phyloP scores from a whole-genome alignment of 805 yeast genomes.

The Wickerhamiella qilinensis region DNA sequence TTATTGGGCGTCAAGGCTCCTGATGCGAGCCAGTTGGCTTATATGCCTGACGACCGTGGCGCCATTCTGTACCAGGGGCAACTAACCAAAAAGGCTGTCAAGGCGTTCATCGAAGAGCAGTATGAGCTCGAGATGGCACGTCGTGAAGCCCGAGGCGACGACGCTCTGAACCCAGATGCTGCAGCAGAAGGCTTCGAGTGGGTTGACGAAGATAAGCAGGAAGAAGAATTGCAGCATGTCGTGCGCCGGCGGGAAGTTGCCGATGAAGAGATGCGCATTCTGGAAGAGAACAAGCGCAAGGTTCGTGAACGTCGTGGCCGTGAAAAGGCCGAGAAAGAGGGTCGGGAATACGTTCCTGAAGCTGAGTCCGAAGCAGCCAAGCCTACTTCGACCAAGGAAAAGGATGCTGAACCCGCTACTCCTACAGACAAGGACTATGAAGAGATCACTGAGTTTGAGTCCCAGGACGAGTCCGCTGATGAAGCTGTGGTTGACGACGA shows the following conservation, averaged over 20 bases:
- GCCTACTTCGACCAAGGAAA: no score
- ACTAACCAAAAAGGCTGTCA: slow-evolving; percentile 14
- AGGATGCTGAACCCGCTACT: no score
- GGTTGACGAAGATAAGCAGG: slow-evolving; percentile 14
- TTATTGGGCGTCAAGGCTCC: slow-evolving; percentile 12
- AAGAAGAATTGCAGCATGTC: slow-evolving; percentile 12
- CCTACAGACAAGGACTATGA: no score
- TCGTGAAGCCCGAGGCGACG: slow-evolving; percentile 6
- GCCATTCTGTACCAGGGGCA: slow-evolving; percentile 18
- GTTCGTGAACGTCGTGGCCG: background rate
- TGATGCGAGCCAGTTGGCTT: slow-evolving; percentile 15
- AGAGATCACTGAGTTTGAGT: background rate
- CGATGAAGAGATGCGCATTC: slow-evolving; percentile 3
- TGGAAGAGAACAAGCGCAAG: slow-evolving; percentile 1
- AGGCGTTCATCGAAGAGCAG: slow-evolving; percentile 16
- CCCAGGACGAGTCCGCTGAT: slow-evolving; percentile 47
- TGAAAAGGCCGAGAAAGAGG: background rate
- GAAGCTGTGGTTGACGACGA: slow-evolving; percentile 34
- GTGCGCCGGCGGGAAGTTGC: slow-evolving; percentile 4
- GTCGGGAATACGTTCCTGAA: slow-evolving; percentile 1
- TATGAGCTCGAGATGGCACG: slow-evolving; percentile 13
- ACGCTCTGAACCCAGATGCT: slow-evolving; percentile 4
- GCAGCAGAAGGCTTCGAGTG: slow-evolving; percentile 16
- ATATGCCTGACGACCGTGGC: slow-evolving; percentile 13
- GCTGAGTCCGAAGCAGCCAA: background rate